phyloP scores from a whole-genome alignment of 441 rosid species.

The Aquilaria agallochum region DNA sequence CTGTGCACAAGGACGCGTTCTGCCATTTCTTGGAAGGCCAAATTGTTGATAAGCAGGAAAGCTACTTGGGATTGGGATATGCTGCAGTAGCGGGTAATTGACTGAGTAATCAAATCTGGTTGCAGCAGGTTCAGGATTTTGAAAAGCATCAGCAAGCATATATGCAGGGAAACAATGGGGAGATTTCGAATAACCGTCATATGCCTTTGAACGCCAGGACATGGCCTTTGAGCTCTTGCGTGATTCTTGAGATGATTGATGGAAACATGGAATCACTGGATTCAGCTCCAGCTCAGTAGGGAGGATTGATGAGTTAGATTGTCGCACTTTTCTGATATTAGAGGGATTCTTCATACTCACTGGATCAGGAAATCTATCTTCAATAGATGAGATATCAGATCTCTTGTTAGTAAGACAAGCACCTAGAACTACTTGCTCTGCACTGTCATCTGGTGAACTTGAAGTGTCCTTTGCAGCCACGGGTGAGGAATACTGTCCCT shows the following conservation, averaged over 20 bases:
- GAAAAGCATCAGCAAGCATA: conserved; percentile 11
- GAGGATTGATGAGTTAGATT: conserved; percentile 8
- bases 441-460: conserved; percentile 4
- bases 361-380: conserved; percentile 5
- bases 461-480: conserved; percentile 7
- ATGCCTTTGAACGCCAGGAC: conserved; percentile 8
- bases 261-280: conserved; percentile 8
- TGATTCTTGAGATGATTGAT: conserved; percentile 7
- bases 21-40: conserved; percentile 7
- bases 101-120: conserved; percentile 15
- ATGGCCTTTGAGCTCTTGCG: conserved; percentile 5
- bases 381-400: conserved; percentile 10
- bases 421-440: conserved; percentile 6
- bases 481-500: neutral
- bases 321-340: conserved; percentile 2
- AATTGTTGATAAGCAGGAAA: conserved; percentile 15
- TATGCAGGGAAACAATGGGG: neutral
- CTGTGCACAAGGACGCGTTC: conserved; percentile 4
- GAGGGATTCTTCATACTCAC: conserved; percentile 9
- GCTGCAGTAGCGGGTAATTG: conserved; percentile 10
- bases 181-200: conserved; percentile 2
- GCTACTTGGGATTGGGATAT: conserved; percentile 11
- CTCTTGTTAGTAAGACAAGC: conserved; percentile 1
- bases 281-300: conserved; percentile 14
- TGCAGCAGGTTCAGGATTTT: conserved; percentile 8